Evolutionary conservation across 331 rosid genomes (phyloP).

Genomic region (Acacia pycnantha): DNA sequence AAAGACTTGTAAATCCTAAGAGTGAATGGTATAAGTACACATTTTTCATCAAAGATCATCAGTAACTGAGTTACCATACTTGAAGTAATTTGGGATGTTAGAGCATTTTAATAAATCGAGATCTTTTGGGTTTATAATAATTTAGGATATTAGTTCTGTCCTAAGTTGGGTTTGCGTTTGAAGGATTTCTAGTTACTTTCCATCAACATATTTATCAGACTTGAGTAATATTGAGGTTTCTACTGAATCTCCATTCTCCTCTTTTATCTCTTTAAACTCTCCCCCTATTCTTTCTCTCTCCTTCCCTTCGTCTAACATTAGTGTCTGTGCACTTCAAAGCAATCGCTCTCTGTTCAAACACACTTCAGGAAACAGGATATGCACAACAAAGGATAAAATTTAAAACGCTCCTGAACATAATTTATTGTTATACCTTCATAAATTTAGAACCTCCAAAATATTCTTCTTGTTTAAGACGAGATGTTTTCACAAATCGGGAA

Average conservation of each 20-base stretch:
- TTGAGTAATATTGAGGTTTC: background rate
- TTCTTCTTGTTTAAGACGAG: slow-evolving; percentile 92
- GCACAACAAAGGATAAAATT: background rate
- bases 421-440: slow-evolving; percentile 58
- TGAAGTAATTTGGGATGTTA: background rate
- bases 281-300: background rate
- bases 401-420: background rate
- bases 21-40: background rate
- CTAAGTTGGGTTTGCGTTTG: background rate
- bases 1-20: background rate
- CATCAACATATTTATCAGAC: background rate
- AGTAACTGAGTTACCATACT: background rate
- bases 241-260: background rate
- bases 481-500: slow-evolving; percentile 79
- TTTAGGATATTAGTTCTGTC: background rate
- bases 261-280: background rate
- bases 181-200: background rate
- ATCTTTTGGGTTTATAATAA: background rate
- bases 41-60: background rate
- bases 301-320: background rate
- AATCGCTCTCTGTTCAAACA: background rate
- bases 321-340: background rate
- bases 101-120: background rate
- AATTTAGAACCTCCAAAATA: slow-evolving; percentile 78
- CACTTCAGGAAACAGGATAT: background rate